These are phyloP conservation scores for Trichoderma reesei DNA, from an alignment of 495 filamentous ascomycete genomes.

Conservation along the genomic window DNA sequence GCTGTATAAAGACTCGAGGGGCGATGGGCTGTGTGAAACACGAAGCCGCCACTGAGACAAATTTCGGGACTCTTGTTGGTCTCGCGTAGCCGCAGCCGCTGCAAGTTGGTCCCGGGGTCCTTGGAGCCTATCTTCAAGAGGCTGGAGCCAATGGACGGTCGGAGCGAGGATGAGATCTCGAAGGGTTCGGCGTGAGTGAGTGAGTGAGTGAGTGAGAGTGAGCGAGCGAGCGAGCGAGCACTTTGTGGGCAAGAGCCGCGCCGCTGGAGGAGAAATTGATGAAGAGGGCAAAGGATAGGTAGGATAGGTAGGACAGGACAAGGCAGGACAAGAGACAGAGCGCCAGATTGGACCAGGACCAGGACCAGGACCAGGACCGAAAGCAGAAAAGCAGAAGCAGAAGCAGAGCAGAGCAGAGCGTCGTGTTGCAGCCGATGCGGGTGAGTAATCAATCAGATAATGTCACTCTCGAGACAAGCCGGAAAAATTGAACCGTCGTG, in stretches of 20 bases:
- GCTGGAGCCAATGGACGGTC: constrained; percentile 1
- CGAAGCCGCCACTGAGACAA: constrained; percentile 15
- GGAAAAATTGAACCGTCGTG: constrained; percentile 18
- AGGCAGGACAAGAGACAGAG: too few relatives aligned
- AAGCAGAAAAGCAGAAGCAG: too few relatives aligned
- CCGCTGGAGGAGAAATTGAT: too few relatives aligned
- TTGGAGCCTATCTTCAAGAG: too few relatives aligned
- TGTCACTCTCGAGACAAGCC: constrained; percentile 11
- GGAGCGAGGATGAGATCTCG: constrained; percentile 16
- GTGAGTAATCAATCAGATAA: constrained; percentile 8
- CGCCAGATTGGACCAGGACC: too few relatives aligned
- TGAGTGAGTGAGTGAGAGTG: too few relatives aligned
- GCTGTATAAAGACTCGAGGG: background rate
- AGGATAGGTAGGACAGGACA: constrained; percentile 14
- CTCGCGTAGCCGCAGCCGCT: constrained; percentile 13
- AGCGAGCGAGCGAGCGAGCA: too few relatives aligned
- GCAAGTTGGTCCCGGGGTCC: background rate
- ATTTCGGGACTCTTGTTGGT: constrained; percentile 5
- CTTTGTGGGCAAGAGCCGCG: too few relatives aligned
- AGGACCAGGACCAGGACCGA: too few relatives aligned
- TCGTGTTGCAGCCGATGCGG: background rate
- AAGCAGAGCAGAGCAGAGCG: too few relatives aligned
- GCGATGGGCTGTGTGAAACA: background rate
- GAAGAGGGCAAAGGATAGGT: background rate
- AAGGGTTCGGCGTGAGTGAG: constrained; percentile 16